Base-by-base conservation (phyloP, 164 flowering plant genomes). In the Houttuynia cordata region DNA sequence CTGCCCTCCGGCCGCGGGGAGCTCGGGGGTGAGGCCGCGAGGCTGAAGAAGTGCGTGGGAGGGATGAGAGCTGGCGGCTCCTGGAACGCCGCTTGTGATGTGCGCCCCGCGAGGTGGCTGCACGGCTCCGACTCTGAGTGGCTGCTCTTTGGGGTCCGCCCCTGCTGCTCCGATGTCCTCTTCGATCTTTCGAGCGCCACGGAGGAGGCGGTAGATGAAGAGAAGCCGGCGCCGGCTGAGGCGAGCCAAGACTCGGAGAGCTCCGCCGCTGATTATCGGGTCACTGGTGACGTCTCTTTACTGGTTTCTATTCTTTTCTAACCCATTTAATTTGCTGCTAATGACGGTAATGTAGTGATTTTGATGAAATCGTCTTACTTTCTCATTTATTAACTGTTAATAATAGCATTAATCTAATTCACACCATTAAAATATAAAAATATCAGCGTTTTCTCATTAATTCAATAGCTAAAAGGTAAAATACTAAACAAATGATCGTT, bases 41-140 rank as follows among this genome's bases (percentile, higher is more conserved):
- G 34, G 39, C n/a, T 19, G 39, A n/a, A 22, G 51, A 63, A 60
- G 53, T 49, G 68, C 30, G 68, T 67, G 19, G 60, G 63, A 21
- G 77, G 74, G 50, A 68, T 60, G 69, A 79, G 68, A 34, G 97
- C 88, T 2, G 97, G 87, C 61, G 97, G 95, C 5, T 87, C 94
- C 7, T 90, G 94, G 94, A 90, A 87, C 63, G 97, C 76, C 20
- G 84, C 87, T 7, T 83, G 83, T 82, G 97, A 87, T 59, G 81
- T 81, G 0, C 60, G 97, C 9, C 97, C 97, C 7, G 97, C 97
- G 8, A 68, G 97, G 60, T 90, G 97, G 97, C 75, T 90, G 24
- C 87, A 84, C 57, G 67, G 91, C n/a, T 74, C 90, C 4, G 85
- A 90, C 58, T 82, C 94, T 19, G 97, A 85, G 20, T 87, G 90